Evolutionary conservation across 768 basidiomycete species (phyloP).

Genomic region (Termitomyces sp.): DNA sequence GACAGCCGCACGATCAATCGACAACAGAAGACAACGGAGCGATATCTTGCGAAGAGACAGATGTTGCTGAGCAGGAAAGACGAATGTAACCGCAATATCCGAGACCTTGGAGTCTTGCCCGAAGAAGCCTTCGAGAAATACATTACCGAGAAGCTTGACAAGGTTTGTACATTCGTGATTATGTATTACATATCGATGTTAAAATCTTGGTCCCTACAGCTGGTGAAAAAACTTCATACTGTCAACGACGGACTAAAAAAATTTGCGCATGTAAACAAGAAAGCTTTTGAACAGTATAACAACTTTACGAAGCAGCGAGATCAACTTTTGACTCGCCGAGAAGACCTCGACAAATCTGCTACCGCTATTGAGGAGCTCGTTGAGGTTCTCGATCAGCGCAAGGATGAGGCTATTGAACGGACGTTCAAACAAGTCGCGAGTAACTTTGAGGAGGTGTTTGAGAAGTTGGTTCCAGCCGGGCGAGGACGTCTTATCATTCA

Average conservation of each 20-base stretch:
- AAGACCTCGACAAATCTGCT: slow-evolving; percentile 89
- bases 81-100: slow-evolving; percentile 92
- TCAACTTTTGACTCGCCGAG: slow-evolving; percentile 78
- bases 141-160: slow-evolving; percentile 81
- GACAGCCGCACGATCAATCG: slow-evolving; percentile 84
- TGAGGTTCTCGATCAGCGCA: slow-evolving; percentile 90
- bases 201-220: slow-evolving; percentile 39
- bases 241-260: slow-evolving; percentile 94
- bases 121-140: slow-evolving; percentile 98
- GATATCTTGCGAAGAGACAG: slow-evolving; percentile 89
- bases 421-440: slow-evolving; percentile 98
- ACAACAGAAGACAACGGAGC: slow-evolving; percentile 93
- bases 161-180: slow-evolving; percentile 44
- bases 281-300: slow-evolving; percentile 97
- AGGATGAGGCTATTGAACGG: slow-evolving; percentile 97
- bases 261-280: slow-evolving; percentile 98
- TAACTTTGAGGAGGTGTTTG: slow-evolving; percentile 97
- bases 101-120: slow-evolving; percentile 93
- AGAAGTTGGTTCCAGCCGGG: slow-evolving; percentile 92
- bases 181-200: too few relatives aligned
- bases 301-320: slow-evolving; percentile 98
- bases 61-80: slow-evolving; percentile 83
- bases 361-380: slow-evolving; percentile 90
- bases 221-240: slow-evolving; percentile 88
- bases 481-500: slow-evolving; percentile 91